Percentiles rank a stretch among this genome's conserved stretches.
These are phyloP conservation scores for Syzygium aqueum DNA, from an alignment of 345 rosid genomes.

Conservation along the genomic window DNA sequence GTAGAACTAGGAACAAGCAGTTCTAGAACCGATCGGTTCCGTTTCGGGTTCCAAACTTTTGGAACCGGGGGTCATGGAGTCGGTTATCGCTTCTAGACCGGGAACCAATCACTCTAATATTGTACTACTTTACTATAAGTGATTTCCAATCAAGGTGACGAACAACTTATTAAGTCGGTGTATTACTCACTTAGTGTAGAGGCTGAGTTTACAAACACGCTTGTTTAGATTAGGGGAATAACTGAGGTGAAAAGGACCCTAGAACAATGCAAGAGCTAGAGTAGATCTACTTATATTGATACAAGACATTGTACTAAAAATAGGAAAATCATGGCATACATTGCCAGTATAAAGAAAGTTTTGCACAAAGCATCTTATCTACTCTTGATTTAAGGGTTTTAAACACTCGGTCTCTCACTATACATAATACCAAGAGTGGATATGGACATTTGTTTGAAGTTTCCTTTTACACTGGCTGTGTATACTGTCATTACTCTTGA, in stretches of 20 bases:
- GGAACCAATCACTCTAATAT: background rate
- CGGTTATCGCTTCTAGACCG: background rate
- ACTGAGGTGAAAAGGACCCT: background rate
- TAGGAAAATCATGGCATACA: background rate
- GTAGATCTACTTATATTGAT: background rate
- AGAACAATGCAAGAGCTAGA: background rate
- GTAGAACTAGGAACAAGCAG: background rate
- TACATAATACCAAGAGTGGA: background rate
- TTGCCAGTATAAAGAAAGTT: background rate
- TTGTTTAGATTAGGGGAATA: background rate
- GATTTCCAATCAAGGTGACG: background rate
- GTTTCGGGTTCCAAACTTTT: background rate
- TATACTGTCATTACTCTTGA: background rate
- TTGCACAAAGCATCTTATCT: background rate
- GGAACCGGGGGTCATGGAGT: accelerated
- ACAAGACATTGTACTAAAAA: background rate
- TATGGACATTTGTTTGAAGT: background rate
- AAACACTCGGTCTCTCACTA: background rate
- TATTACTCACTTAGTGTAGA: background rate
- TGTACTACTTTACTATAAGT: background rate
- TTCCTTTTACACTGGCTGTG: background rate
- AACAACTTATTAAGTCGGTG: background rate
- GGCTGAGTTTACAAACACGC: background rate
- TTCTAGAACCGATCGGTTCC: background rate
- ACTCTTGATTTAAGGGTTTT: background rate